Percentiles rank a stretch among this genome's conserved stretches.
These are phyloP conservation scores for Arthrobotrys iridis DNA, from an alignment of 2,329 filamentous ascomycete genomes.

Conservation along the genomic window DNA sequence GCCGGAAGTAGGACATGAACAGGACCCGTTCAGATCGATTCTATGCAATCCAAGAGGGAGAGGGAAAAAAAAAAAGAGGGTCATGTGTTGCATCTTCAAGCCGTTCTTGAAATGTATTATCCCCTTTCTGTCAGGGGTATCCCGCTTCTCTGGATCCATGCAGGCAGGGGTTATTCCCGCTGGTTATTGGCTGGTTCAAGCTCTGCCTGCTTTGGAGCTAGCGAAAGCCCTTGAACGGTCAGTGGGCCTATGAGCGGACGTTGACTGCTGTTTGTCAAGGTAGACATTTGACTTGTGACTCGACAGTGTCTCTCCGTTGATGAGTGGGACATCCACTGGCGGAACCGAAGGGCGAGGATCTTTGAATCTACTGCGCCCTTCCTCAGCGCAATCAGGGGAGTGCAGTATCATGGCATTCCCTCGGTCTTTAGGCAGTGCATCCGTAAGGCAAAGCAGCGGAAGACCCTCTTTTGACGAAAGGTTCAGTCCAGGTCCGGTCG, in stretches of 20 bases:
- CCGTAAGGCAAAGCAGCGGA: conserved; percentile 6
- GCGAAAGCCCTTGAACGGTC: conserved; percentile 42
- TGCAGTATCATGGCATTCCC: background rate
- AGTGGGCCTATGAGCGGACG: conserved; percentile 42
- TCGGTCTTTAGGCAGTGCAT: background rate
- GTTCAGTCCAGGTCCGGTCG: conserved; percentile 8
- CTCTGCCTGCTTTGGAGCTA: conserved; percentile 41
- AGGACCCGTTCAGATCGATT: background rate
- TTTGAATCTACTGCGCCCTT: conserved; percentile 11
- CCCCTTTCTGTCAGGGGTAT: conserved; percentile 52
- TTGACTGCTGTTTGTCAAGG: conserved; percentile 38
- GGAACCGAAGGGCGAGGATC: conserved; percentile 5
- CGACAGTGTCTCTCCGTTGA: conserved; percentile 18
- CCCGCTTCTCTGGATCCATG: conserved; percentile 49
- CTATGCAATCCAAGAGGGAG: background rate
- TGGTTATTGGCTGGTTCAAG: conserved; percentile 41
- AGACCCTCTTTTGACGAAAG: conserved; percentile 12
- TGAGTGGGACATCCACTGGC: conserved; percentile 15
- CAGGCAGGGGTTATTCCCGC: conserved; percentile 50
- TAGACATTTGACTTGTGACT: conserved; percentile 26
- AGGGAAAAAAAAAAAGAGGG: background rate
- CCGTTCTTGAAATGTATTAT: conserved; percentile 30
- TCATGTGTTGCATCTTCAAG: conserved; percentile 52
- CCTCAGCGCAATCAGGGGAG: conserved; percentile 5
- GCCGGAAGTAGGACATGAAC: conserved; percentile 24